Evolutionary conservation across 768 basidiomycete species (phyloP), one percentile per base, ranked within the genome.

Genomic region (Tulasnella sp.): DNA sequence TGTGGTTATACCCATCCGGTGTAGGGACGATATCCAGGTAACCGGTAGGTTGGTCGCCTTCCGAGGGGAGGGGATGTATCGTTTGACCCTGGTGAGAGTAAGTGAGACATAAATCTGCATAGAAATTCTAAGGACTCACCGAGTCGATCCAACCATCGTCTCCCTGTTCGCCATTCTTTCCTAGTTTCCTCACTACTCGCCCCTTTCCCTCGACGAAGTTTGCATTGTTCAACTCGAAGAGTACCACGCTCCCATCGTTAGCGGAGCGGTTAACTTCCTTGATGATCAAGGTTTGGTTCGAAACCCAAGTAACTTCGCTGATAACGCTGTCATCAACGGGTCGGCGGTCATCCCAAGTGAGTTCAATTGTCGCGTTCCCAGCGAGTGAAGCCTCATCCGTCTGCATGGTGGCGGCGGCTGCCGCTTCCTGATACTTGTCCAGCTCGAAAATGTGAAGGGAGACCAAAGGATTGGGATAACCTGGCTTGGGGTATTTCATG

Each of bases 141-240:
- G 79, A 72, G 49, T 97, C 88, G 60, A 97, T 90, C 96, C 96
- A 99, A 1, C 96, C 96, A 35, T 81, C 80, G 65, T 96, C 94
- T 0, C 82, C 84, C 65, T 94, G 77, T 64, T 92, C 93, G 5
- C 89, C 94, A 34, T 82, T 66, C 65, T 79, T 77, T 3, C 92
- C 94, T 8, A 94, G 73, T 59, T 74, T 82, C 57, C 94, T 73
- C 6, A 90, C 85, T 12, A 89, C 79, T 35, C 62, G 63, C 0
- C 74, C 74, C 21, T 62, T 62, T 9, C 52, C 65, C 6, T 63
- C 64, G 1, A 60, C 64, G 19, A 14, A 42, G 5, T 27, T 63
- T 37, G 63, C 58, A 19, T 63, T 64, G 53, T 65, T 64, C 56
- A 82, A 67, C 61, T 87, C 76, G 63, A 97, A 96, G 8, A 85